Percentiles rank a stretch among this genome's conserved stretches.
phyloP scores from a whole-genome alignment of 2,329 filamentous ascomycete species.

The Hypoxylon sp. region DNA sequence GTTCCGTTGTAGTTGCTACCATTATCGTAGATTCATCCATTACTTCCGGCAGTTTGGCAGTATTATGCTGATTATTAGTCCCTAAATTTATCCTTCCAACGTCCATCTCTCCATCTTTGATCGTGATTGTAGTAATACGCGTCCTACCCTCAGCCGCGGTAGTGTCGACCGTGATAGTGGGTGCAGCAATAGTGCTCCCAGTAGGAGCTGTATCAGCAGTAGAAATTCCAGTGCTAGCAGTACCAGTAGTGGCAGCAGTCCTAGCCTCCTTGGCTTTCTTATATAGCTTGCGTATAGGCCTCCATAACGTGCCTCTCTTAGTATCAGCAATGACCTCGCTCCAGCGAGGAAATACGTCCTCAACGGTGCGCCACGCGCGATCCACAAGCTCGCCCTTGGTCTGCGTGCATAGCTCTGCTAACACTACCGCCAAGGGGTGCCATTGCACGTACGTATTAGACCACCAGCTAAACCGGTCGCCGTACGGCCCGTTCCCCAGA shows the following conservation, averaged over 20 bases:
- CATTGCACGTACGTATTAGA: slow-evolving; percentile 67
- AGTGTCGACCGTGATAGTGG: neutral
- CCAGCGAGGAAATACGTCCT: slow-evolving; percentile 62
- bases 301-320: slow-evolving; percentile 66
- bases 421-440: slow-evolving; percentile 68
- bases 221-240: neutral
- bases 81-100: slow-evolving; percentile 19
- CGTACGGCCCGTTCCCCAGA: slow-evolving; percentile 55
- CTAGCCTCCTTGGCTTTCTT: slow-evolving; percentile 64
- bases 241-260: slow-evolving; percentile 48
- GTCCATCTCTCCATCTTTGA: slow-evolving; percentile 5
- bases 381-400: slow-evolving; percentile 63
- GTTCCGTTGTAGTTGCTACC: slow-evolving; percentile 12
- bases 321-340: slow-evolving; percentile 65
- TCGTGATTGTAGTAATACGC: neutral
- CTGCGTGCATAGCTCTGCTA: slow-evolving; percentile 67
- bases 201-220: neutral
- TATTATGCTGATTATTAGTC: slow-evolving; percentile 2
- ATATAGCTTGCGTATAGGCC: slow-evolving; percentile 67
- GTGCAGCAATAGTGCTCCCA: neutral
- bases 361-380: slow-evolving; percentile 66
- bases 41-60: neutral
- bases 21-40: neutral
- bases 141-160: neutral
- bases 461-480: slow-evolving; percentile 64